Evolutionary conservation across 192 early-diverging fungal species (phyloP).

Genomic region (Mortierella hygrophila): DNA sequence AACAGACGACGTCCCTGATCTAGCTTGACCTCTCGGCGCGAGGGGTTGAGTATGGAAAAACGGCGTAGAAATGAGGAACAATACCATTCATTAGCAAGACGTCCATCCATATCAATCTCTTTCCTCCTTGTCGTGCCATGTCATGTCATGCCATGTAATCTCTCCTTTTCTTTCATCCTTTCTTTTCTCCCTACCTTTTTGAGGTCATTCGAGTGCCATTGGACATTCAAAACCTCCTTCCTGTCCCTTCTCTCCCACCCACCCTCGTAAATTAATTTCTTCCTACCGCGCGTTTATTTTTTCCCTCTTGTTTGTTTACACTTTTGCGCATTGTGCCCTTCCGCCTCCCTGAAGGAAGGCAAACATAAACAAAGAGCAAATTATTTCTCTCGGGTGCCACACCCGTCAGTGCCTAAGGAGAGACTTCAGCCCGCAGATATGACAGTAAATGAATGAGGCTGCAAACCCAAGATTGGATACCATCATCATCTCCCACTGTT

Average conservation of each 20-base stretch:
- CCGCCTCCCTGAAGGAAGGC: background rate
- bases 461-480: background rate
- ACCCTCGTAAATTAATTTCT: background rate
- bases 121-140: background rate
- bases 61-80: background rate
- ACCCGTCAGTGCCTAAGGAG: background rate
- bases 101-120: background rate
- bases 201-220: background rate
- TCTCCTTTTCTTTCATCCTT: background rate
- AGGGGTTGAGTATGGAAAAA: background rate
- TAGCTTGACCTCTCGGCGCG: background rate
- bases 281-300: background rate
- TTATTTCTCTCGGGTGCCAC: background rate
- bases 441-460: background rate
- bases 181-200: background rate
- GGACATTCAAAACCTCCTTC: background rate
- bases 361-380: background rate
- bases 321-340: slow-evolving; percentile 5
- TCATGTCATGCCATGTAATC: background rate
- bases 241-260: background rate
- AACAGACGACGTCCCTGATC: background rate
- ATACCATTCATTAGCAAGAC: background rate
- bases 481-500: no score
- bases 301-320: background rate
- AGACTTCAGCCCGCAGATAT: background rate